Conservation (phyloP, 257 asterid genomes). For the Primulina tabacum region DNA sequence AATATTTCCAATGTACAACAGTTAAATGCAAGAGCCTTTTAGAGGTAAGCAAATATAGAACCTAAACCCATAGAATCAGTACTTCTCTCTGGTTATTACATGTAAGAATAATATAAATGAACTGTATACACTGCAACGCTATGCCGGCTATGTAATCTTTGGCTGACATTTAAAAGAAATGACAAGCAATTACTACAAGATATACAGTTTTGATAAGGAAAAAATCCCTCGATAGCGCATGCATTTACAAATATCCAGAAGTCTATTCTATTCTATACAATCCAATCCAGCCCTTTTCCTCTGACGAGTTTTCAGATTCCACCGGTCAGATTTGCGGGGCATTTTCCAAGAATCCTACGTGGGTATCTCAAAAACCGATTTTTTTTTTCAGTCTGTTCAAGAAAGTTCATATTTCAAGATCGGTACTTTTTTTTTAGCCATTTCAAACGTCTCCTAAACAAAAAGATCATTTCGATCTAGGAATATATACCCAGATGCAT, state of each 20-base stretch:
- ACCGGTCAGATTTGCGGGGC: slow-evolving; percentile 36
- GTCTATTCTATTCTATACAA: slow-evolving; percentile 39
- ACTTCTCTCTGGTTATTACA: slow-evolving; percentile 23
- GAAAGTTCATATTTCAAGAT: slow-evolving; percentile 36
- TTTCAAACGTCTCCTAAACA: not conserved
- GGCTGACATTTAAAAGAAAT: slow-evolving; percentile 50
- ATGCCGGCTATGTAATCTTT: slow-evolving; percentile 42
- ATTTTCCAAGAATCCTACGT: slow-evolving; percentile 26
- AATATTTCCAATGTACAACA: not conserved
- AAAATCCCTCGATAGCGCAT: slow-evolving; percentile 25
- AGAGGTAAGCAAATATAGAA: not conserved
- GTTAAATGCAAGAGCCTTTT: not conserved
- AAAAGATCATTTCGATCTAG: slow-evolving; percentile 10
- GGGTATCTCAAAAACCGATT: not conserved
- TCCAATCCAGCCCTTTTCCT: slow-evolving; percentile 27
- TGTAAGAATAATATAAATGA: slow-evolving; percentile 39
- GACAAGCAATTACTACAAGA: slow-evolving; percentile 32
- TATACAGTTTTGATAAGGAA: slow-evolving; percentile 25
- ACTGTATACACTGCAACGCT: slow-evolving; percentile 43
- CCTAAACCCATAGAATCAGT: slow-evolving; percentile 21
- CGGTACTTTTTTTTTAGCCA: slow-evolving; percentile 18
- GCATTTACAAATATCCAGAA: slow-evolving; percentile 34
- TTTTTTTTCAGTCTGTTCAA: not conserved
- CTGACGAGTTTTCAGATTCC: slow-evolving; percentile 36
- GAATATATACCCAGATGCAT: not conserved